Evolutionary conservation across 129 eudicot genomes (phyloP), one percentile per base, ranked within the genome.

Genomic region (Apium graveolens): DNA sequence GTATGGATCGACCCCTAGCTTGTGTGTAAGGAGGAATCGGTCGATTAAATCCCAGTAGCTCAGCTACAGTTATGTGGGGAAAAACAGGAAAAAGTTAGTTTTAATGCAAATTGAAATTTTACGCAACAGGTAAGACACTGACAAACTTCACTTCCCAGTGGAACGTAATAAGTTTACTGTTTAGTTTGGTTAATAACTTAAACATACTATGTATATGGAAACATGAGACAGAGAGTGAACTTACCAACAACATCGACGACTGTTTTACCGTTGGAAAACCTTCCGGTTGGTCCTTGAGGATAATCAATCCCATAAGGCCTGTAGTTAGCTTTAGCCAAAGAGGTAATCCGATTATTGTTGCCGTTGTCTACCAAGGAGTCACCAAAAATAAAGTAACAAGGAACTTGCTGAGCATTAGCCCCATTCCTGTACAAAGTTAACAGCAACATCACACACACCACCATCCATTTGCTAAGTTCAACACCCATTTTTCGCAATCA

Each of bases 11-110:
- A 39, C 92, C 92, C 31, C 95, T 83, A 11, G 82, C 92, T 43
- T 62, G 80, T 37, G 97, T 75, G 45, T 86, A 92, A 0, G 97
- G 87, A 0, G 88, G 92, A 72, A 92, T 92, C 39, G 87, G 86
- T 60, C 70, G 85, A 26, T 87, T 87, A 37, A 92, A 90, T 7
- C 97, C 97, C 73, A 90, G 73, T 16, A 86, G 90, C 82, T 92
- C 92, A 76, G 97, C 97, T 92, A 88, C 46, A 80, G 24, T 68
- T 1, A 32, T 8, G 57, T 17, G 39, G 60, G n/a, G 43, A 49
- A 35, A 66, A 37, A 24, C 10, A 44, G 7, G 34, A 43, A 8
- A 38, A 73, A 26, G 1, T 11, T n/a, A 44, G 3, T 27, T 24
- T 24, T 41, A n/a, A n/a, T 2, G 16, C 7, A 43, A 20, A 63